Evolutionary conservation across 1,284 basidiomycete species (phyloP), one percentile per base, ranked within the genome.

Genomic region (Dichomitus squalens): DNA sequence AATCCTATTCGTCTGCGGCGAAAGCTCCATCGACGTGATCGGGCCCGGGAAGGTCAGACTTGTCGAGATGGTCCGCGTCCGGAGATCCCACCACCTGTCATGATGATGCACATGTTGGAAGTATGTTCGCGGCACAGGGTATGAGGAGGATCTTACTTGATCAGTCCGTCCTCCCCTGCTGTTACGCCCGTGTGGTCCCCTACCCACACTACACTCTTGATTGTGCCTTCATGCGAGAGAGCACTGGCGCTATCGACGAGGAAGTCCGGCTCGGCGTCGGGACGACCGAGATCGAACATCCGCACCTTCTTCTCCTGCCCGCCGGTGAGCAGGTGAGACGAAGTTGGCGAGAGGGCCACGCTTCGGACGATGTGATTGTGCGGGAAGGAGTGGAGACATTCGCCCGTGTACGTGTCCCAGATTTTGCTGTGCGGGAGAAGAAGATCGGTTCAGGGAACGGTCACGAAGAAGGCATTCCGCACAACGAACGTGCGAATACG

Each of bases 361-460:
- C 91, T 93, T 63, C 96, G 90, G 65, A 99, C 96, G 72, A 99
- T 99, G 75, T 99, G 97, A 72, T 96, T 92, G 75, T 99, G 96
- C 20, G 94, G 87, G 69, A 98, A 97, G 11, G 95, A 98, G 68
- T 98, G 92, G 33, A 98, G 79, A 36, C 83, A 78, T 25, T 87
- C 81, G 58, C 96, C 97, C 33, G 88, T 88, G 72, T 90, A 96
- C 16, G 96, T 94, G 76, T 99, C 95, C 97, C 97, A 99, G 58
- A 99, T 85, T 79, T 98, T 98, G 58, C 94, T 96, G 68, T 64
- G 58, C 49, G n/a, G 58, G 38, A 51, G 12, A 53, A 49, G 38
- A 39, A 48, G 38, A 29, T 27, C 6, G 31, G 11, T 57, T 53
- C 49, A 65, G 57, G 51, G 57, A 14, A 23, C n/a, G 31, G 33